Evolutionary conservation across 1,139 yeast species (phyloP).

Genomic region (Yamadazyma spencermartinsiae): DNA sequence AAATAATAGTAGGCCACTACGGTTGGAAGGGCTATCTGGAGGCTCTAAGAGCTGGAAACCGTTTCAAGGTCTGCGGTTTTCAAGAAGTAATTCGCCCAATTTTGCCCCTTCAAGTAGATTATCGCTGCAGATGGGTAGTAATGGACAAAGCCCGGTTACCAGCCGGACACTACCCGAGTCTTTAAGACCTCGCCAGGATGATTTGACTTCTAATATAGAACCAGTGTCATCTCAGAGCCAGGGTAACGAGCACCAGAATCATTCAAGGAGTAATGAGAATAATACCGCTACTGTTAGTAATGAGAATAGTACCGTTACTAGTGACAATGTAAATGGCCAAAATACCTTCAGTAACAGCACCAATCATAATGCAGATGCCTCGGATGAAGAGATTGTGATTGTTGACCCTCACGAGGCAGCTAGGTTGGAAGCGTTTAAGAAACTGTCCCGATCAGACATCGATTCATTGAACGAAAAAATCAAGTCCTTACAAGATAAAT

Average conservation of each 20-base stretch:
- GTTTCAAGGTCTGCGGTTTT: neutral
- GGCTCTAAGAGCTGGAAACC: neutral
- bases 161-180: too few relatives aligned
- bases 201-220: too few relatives aligned
- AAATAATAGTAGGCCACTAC: too few relatives aligned
- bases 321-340: slow-evolving; percentile 1
- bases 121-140: too few relatives aligned
- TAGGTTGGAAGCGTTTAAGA: slow-evolving; percentile 19
- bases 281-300: neutral
- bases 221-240: too few relatives aligned
- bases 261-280: too few relatives aligned
- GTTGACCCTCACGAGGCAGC: slow-evolving; percentile 29
- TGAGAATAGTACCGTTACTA: neutral
- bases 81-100: neutral
- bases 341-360: neutral
- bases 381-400: slow-evolving; percentile 29
- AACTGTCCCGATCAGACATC: neutral
- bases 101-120: neutral
- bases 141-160: too few relatives aligned
- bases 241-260: too few relatives aligned
- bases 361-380: slow-evolving; percentile 4
- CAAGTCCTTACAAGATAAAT: neutral
- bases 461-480: neutral
- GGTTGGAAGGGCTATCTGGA: neutral
- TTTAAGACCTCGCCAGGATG: too few relatives aligned